Base-by-base conservation (phyloP, 148 eudicot species). In the Pouteria glomerata region DNA sequence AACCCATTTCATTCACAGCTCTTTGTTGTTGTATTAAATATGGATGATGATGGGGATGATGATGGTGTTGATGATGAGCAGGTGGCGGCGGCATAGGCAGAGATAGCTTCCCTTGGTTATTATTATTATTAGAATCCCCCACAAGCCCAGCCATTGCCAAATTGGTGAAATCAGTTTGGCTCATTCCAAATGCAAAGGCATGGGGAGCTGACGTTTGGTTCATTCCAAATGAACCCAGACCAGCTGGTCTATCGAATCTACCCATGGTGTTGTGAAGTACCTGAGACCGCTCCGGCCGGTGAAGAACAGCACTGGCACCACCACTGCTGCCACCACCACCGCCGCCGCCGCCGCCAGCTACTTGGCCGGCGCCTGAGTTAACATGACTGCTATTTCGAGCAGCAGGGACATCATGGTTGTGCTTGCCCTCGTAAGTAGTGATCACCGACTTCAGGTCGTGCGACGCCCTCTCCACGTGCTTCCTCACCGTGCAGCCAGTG, bases 351-450 rank as follows among this genome's bases (percentile, higher is more conserved):
- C 74, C 81, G 26, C 74, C 72, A 51, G 78, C 68, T 18, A 63
- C 63, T 19, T 34, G 21, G 73, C 39, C 65, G 31, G 21, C 65
- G 21, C 73, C 75, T 11, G 86, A 70, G 57, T 63, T 82, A 2
- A 50, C 70, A 26, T 82, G 85, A 30, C 79, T 82, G 81, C 84
- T 87, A 68, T 76, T 87, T 10, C 89, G 86, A n/a, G 89, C 87
- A 50, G 91, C 83, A 8, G 91, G 91, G 44, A 87, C 91, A 61
- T 85, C 89, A 33, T 87, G 91, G 58, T 87, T 87, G 81, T 87
- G 91, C 56, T 87, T 87, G 26, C 91, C 90, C 70, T 87, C 89
- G 23, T 87, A 87, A 0, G 91, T 87, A 0, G 91, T 87, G 72
- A 87, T 81, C 52, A 87, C 91, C 1, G 83, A 87, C 70, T 85